Base-by-base conservation (phyloP, 148 eudicot species). In the Vaccinium corymbosum region DNA sequence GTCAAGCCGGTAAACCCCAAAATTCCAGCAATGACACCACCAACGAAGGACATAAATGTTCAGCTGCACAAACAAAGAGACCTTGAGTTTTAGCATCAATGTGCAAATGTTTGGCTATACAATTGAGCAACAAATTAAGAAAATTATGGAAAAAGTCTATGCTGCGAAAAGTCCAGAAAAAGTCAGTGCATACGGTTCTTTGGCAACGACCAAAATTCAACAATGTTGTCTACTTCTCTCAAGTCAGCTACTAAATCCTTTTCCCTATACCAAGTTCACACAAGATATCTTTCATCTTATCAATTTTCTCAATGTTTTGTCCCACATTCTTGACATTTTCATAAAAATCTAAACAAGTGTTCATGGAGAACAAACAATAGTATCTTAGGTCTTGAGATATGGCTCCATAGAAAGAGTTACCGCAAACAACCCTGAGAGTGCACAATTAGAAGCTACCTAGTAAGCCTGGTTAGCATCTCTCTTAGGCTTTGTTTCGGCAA, bases 21-120 rank as follows among this genome's bases (percentile, higher is more conserved):
- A 55, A 94, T 89, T 57, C 97, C 97, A 20, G 98, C 98, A 84
- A 93, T 90, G 82, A 95, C 94, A 80, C 98, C 98, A 74, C 94
- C 98, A 82, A 95, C 85, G 79, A 95, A 94, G 71, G 97, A 92
- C 94, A 94, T 89, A 87, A 95, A 95, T 80, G 97, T 95, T 68
- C 95, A 97, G 92, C 98, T 95, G 97, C 91, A 91, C 8, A 84
- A 17, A 86, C 8, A 48, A 82, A 84, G 6, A 38, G 76, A 76
- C 22, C n/a, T 25, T 10, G 2, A 75, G 42, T 17, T 76, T 64
- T 56, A 22, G 50, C 57, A 79, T 50, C 19, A 42, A 6, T 35
- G 48, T 68, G 27, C 35, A 35, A 70, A 78, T 57, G 22, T 17
- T 25, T 7, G 22, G 59, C 27, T 1, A 13, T 42, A 51, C n/a